Conservation (phyloP, 2,329 filamentous ascomycete genomes). For the Exserohilum rostratum region DNA sequence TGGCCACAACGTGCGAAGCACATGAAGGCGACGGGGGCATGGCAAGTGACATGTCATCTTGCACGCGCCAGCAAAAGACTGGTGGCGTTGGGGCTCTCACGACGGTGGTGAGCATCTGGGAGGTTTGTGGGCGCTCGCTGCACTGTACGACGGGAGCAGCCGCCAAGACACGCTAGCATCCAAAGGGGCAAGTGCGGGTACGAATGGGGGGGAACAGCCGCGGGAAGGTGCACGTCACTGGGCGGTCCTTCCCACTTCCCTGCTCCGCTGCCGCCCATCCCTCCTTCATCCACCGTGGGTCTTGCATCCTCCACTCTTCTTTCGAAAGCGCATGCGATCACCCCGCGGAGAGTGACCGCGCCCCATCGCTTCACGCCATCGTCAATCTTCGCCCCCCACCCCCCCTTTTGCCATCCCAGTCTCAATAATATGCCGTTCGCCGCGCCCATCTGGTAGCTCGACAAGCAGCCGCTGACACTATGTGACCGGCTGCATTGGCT, state of each 20-base stretch:
- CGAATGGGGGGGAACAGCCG: slow-evolving; percentile 34
- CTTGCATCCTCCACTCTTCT: slow-evolving; percentile 21
- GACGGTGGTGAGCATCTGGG: slow-evolving; percentile 23
- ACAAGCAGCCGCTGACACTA: slow-evolving; percentile 12
- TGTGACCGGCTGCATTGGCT: slow-evolving; percentile 22
- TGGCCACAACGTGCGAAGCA: slow-evolving; percentile 46
- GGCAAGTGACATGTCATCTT: slow-evolving; percentile 38
- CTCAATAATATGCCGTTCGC: slow-evolving; percentile 30
- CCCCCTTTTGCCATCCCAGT: slow-evolving; percentile 9
- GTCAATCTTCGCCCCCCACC: slow-evolving; percentile 6
- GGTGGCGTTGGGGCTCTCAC: slow-evolving; percentile 8
- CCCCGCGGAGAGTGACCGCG: slow-evolving; percentile 18
- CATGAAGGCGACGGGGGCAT: slow-evolving; percentile 32
- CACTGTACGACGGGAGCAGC: slow-evolving; percentile 26
- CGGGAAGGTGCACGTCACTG: slow-evolving; percentile 45
- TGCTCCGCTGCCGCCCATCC: slow-evolving; percentile 22
- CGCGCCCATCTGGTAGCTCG: slow-evolving; percentile 17
- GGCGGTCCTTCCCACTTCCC: slow-evolving; percentile 30
- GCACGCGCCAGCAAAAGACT: slow-evolving; percentile 37
- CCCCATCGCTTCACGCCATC: slow-evolving; percentile 18
- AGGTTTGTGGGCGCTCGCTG: slow-evolving; percentile 25
- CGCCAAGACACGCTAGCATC: slow-evolving; percentile 28
- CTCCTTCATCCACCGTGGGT: slow-evolving; percentile 16
- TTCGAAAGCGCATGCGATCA: slow-evolving; percentile 20
- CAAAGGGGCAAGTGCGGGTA: slow-evolving; percentile 25